Evolutionary conservation across 805 yeast genomes (phyloP).

Genomic region (Isabelozyma pseudorhagii): DNA sequence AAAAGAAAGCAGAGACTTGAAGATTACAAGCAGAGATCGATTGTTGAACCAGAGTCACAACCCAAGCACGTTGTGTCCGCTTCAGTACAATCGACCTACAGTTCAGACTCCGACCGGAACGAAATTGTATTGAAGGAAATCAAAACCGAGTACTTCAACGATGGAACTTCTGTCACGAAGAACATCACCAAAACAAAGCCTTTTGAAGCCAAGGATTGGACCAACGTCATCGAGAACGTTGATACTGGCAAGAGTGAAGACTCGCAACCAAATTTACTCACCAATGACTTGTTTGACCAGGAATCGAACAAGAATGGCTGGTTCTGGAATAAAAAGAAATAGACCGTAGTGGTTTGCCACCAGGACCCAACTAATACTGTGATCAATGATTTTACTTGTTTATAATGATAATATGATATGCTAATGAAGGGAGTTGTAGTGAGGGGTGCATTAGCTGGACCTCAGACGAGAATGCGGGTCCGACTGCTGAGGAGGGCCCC

Average conservation of each 20-base stretch:
- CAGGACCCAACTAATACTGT: background rate
- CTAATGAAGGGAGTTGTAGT: background rate
- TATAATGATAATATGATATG: conserved; percentile 1
- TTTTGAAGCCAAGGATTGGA: conserved; percentile 32
- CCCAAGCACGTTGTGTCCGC: conserved; percentile 15
- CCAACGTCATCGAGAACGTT: conserved; percentile 22
- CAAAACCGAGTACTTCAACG: conserved; percentile 30
- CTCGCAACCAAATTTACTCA: background rate
- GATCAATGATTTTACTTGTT: conserved; percentile 1
- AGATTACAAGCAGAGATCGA: background rate
- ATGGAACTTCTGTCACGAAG: conserved; percentile 34
- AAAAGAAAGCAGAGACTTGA: background rate
- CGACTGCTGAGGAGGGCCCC: no score
- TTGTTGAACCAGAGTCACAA: background rate
- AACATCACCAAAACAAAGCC: conserved; percentile 31
- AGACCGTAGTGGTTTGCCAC: background rate
- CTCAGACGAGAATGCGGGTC: no score
- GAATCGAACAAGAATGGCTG: conserved; percentile 13
- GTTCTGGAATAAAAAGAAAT: conserved; percentile 17
- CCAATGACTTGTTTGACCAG: background rate
- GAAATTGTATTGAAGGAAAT: conserved; percentile 27
- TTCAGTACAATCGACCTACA: conserved; percentile 21
- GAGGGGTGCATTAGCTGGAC: no score
- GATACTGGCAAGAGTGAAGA: conserved; percentile 6
- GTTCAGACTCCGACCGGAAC: conserved; percentile 23